Conservation (phyloP, 345 rosid genomes). For the Syzygium grande region DNA sequence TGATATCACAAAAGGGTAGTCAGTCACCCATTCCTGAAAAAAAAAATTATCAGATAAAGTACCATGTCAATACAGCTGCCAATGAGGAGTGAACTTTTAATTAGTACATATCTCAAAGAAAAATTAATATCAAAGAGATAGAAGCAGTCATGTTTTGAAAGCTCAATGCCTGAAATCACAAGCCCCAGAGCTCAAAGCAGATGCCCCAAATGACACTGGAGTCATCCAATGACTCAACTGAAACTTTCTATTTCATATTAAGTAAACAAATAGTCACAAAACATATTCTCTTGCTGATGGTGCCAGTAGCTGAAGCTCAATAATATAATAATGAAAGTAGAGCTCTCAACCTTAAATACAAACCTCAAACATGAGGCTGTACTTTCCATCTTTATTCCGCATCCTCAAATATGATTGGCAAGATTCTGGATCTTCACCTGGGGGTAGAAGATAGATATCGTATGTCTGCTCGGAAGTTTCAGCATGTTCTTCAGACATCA, state of each 20-base stretch:
- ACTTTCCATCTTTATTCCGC: slow-evolving; percentile 98
- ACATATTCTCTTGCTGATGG: background rate
- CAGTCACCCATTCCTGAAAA: slow-evolving; percentile 91
- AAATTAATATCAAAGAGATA: background rate
- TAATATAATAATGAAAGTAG: background rate
- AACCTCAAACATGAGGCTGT: slow-evolving; percentile 99
- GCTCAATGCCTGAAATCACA: background rate
- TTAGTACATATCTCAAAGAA: background rate
- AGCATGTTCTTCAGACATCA: slow-evolving; percentile 52
- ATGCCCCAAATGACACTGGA: background rate
- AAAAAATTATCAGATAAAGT: background rate
- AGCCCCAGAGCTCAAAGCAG: background rate
- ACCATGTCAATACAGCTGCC: background rate
- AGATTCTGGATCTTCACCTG: slow-evolving; percentile 96
- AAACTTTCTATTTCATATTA: background rate
- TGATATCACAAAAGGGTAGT: slow-evolving; percentile 94
- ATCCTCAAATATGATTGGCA: slow-evolving; percentile 97
- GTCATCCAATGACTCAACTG: background rate
- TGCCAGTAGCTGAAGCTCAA: background rate
- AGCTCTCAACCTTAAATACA: slow-evolving; percentile 6
- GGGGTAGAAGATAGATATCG: slow-evolving; percentile 97
- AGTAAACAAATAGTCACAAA: background rate
- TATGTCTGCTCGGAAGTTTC: slow-evolving; percentile 82
- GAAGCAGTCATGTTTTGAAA: background rate
- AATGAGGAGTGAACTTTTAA: background rate